Conservation (phyloP, 2,329 filamentous ascomycete species). For the Stemphylium beticola region DNA sequence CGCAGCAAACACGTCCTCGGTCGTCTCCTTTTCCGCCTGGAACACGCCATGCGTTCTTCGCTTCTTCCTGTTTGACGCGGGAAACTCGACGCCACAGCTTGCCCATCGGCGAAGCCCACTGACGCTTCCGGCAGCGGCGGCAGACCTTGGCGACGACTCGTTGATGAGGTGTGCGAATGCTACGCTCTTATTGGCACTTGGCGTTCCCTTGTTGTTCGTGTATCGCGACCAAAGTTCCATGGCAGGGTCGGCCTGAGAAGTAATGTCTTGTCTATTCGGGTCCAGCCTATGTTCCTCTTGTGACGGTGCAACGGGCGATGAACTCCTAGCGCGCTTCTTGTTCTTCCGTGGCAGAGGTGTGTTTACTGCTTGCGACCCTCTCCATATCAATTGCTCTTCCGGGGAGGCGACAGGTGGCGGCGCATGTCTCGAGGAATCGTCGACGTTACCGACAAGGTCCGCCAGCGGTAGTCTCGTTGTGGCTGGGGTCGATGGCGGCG, state of each 20-base stretch:
- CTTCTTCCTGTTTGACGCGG: constrained; percentile 51
- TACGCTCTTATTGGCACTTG: constrained; percentile 45
- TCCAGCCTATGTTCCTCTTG: constrained; percentile 46
- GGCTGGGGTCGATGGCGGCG: constrained; percentile 64
- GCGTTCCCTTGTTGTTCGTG: constrained; percentile 47
- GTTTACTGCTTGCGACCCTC: constrained; percentile 53
- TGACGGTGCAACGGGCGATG: constrained; percentile 51
- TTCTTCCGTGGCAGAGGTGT: constrained; percentile 52
- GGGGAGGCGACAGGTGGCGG: constrained; percentile 60
- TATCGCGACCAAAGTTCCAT: constrained; percentile 57
- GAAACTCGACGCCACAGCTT: constrained; percentile 59
- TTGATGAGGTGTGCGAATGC: constrained; percentile 54
- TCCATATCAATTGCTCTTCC: constrained; percentile 67
- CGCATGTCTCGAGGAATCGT: constrained; percentile 60
- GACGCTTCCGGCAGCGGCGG: constrained; percentile 53
- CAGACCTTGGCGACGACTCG: constrained; percentile 55
- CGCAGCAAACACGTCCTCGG: constrained; percentile 38
- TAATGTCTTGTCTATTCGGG: constrained; percentile 35
- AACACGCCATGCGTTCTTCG: constrained; percentile 46
- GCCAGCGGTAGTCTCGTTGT: constrained; percentile 64
- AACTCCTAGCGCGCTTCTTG: constrained; percentile 55
- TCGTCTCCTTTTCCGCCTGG: constrained; percentile 32
- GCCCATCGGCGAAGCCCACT: constrained; percentile 57
- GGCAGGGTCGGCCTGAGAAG: constrained; percentile 55
- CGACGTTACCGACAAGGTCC: constrained; percentile 66